Evolutionary conservation across 768 basidiomycete genomes (phyloP), one percentile per base, ranked within the genome.

Genomic region (Suillus lakei): DNA sequence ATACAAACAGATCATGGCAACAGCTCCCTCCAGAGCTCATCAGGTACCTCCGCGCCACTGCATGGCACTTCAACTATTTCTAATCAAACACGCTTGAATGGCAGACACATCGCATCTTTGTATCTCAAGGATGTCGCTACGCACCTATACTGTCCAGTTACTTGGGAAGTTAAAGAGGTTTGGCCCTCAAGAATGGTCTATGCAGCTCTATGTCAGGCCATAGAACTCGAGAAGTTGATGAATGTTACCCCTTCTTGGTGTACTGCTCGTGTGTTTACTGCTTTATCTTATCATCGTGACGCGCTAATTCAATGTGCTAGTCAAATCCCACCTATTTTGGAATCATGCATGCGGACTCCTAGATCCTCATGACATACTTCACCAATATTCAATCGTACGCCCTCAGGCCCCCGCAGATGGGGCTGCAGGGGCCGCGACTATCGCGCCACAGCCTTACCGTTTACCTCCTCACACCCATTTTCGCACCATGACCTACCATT

Each of bases 311-410:
- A 63, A 1, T 32, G 2, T 26, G n/a, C 46, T 71, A 92, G 91
- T 92, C 64, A 86, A 91, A 79, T 80, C 82, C 9, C 91, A 92
- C 78, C 75, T 83, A 21, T 91, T 91, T 72, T 92, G 91, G 91
- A 81, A 82, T 66, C 87, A 90, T 65, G 90, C 88, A 1, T 82
- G 86, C 63, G 72, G 83, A 4, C 73, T 86, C 36, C 78, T 92
- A 67, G 91, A 92, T 78, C 89, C 90, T 7, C 77, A 82, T 50
- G 89, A 90, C 71, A 68, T 76, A 48, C 81, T 88, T 26, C 81
- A 80, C 5, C 82, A 84, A 26, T 81, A 85, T 68, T 80, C 83
- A 56, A 73, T 85, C 69, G 64, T 86, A 44, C 81, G 80, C 53
- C 81, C 83, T 1, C 81, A 72, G 72, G 73, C 77, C 62, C 65